Base-by-base conservation (phyloP, 495 filamentous ascomycete species). In the Melanomma pulvis-pyrius region DNA sequence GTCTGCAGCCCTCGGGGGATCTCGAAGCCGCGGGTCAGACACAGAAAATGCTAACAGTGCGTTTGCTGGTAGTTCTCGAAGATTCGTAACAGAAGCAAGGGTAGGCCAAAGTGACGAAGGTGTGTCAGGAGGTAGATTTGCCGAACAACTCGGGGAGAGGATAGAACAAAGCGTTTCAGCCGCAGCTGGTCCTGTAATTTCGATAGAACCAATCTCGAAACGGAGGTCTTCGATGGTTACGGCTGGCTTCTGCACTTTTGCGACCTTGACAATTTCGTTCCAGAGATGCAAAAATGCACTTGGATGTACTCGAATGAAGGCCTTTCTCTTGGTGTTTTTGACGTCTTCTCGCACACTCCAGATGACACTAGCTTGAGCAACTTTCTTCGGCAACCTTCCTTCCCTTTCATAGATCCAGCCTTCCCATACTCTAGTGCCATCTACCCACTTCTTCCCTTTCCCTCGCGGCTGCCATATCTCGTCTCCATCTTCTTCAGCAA, bases 131-230 rank as follows among this genome's bases (percentile, higher is more conserved):
- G 71, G 70, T 1, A 74, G 74, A 15, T 61, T 15, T 62, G 65
- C 30, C 66, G 59, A 15, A 60, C 49, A 61, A 65, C 85, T 29
- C 22, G 92, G 88, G 52, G 84, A 82, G 54, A 98, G 82, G 19
- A 89, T 79, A 7, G 88, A 84, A 24, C 92, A 79, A 1, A 98
- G 78, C 2, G 92, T 82, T 75, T 97, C 92, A 2, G 90, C 92
- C 7, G 92, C 90, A 1, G 83, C 90, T 0, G 94, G 92, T 0
- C 94, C 94, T 0, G 84, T 88, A 58, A 97, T 79, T 66, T 96
- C 90, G 54, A 98, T 93, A 73, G 92, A 97, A 48, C 94, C 94
- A 74, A 98, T 89, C 69, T 98, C 93, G 71, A 92, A 98, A 1
- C 94, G 86, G 15, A 98, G 75, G 73, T 98, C 94, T 73, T 97